Base-by-base conservation (phyloP, 2,329 filamentous ascomycete species). In the Pyricularia sp. region DNA sequence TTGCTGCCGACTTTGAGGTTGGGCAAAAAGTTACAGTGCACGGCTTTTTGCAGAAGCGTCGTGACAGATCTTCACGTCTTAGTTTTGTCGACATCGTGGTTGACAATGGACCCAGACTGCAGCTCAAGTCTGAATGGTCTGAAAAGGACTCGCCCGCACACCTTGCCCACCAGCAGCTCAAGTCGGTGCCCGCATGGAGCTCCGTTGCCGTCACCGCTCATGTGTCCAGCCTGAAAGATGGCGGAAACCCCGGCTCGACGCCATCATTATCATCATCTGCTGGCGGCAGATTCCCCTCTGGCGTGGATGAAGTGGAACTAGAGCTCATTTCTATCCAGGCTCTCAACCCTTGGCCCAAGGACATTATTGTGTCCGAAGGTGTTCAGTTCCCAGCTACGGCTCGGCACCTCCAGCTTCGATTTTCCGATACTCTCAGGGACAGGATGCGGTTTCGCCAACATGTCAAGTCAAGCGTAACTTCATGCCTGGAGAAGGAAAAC, bases 391-490 rank as follows among this genome's bases (percentile, higher is more conserved):
- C 91, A 0, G 87, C 89, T 0, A 86, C 91, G 66, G 86, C 91
- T 69, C 88, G 95, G 26, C 92, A 98, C 78, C 80, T 97, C 23
- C 93, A 98, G 73, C 84, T 99, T 64, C 89, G 94, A 33, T 94
- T 92, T 68, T 89, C 93, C 69, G 77, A 80, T 9, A 79, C 85
- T 25, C 81, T 97, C 4, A 86, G 87, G 26, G 79, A 90, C 1
- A 87, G 93, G 4, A 83, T 99, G 2, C 77, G 82, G 0, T 90
- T 94, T 71, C 87, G 96, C n/a, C 84, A 87, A 28, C 81, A 83
- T 72, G 83, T 90, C 4, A 82, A 79, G 55, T 82, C 81, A 4
- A 82, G 68, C 83, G 69, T 79, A 83, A 70, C 71, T 14, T 61
- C 36, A 12, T 69, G 67, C 67, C 70, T 72, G 36, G 70, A 72